Evolutionary conservation across 2,329 filamentous ascomycete species (phyloP).

Genomic region (Amphichorda felina): DNA sequence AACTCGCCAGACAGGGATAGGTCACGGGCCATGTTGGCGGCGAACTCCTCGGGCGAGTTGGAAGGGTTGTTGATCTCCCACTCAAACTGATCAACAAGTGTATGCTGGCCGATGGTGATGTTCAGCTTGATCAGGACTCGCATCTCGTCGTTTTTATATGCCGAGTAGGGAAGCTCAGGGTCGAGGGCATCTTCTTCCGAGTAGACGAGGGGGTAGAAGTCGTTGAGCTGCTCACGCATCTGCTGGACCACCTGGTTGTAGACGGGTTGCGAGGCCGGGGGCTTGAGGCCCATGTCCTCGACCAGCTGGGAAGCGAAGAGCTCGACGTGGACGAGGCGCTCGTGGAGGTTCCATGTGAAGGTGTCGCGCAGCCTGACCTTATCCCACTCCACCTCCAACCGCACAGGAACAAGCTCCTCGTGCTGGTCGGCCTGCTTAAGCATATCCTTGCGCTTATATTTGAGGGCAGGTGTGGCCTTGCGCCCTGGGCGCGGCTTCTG

Average conservation of each 20-base stretch:
- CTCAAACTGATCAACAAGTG: constrained; percentile 92
- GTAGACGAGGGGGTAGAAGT: constrained; percentile 87
- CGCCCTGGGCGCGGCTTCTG: constrained; percentile 68
- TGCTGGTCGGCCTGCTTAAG: constrained; percentile 77
- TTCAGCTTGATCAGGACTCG: constrained; percentile 90
- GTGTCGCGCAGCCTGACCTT: constrained; percentile 94
- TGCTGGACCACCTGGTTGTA: constrained; percentile 51
- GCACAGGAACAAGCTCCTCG: constrained; percentile 83
- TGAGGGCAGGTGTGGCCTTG: constrained; percentile 60
- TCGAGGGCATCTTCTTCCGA: constrained; percentile 86
- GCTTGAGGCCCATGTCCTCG: constrained; percentile 77
- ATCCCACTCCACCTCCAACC: constrained; percentile 89
- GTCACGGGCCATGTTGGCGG: constrained; percentile 76
- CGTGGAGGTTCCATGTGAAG: constrained; percentile 96
- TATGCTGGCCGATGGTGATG: constrained; percentile 92
- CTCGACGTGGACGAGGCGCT: constrained; percentile 68
- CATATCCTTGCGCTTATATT: constrained; percentile 69
- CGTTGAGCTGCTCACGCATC: constrained; percentile 80
- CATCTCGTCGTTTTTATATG: constrained; percentile 99
- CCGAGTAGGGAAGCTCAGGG: constrained; percentile 77
- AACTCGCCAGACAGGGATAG: constrained; percentile 91
- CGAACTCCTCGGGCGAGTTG: constrained; percentile 93
- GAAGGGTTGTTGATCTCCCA: constrained; percentile 96
- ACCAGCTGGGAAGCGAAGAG: constrained; percentile 82
- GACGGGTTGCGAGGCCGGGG: constrained; percentile 54